These are phyloP conservation scores for Thalassiosira profunda DNA, from an alignment of 108 stramenopile genomes.

Conservation along the genomic window DNA sequence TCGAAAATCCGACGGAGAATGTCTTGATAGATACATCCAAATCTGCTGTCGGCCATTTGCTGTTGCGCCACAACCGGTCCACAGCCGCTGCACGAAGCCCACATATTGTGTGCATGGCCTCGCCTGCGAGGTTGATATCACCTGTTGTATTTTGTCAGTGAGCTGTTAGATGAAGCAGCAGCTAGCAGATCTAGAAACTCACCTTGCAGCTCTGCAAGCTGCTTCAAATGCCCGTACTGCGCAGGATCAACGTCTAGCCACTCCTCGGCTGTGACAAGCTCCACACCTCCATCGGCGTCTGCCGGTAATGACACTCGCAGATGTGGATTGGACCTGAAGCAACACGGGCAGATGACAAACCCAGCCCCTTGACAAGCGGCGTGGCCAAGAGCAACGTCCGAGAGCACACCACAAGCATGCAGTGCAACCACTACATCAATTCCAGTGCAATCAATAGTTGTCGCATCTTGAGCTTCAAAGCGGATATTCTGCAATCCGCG, in stretches of 20 bases:
- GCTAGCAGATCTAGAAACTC: too few species aligned
- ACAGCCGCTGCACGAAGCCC: conserved; percentile 61
- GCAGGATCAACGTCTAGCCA: conserved; percentile 51
- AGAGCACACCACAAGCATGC: conserved; percentile 72
- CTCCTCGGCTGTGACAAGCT: conserved; percentile 31
- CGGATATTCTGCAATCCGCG: conserved; percentile 45
- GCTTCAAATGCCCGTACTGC: conserved; percentile 48
- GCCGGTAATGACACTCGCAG: conserved; percentile 37
- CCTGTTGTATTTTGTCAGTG: too few species aligned
- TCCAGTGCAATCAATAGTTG: conserved; percentile 13
- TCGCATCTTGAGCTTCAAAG: conserved; percentile 60
- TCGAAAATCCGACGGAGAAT: conserved; percentile 74
- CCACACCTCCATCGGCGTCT: not conserved
- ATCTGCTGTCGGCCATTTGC: conserved; percentile 15
- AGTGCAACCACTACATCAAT: conserved; percentile 61
- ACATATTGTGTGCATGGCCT: conserved; percentile 71
- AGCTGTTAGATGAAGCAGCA: too few species aligned
- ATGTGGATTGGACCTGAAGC: conserved; percentile 62
- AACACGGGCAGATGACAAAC: conserved; percentile 51
- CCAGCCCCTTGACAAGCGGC: conserved; percentile 32
- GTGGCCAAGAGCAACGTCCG: conserved; percentile 65
- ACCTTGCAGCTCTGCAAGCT: conserved; percentile 76
- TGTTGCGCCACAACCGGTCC: conserved; percentile 19
- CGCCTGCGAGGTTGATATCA: conserved; percentile 50
- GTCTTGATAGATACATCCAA: conserved; percentile 49